Base-by-base conservation (phyloP, 2,329 filamentous ascomycete genomes). In the Xylaria multiplex region DNA sequence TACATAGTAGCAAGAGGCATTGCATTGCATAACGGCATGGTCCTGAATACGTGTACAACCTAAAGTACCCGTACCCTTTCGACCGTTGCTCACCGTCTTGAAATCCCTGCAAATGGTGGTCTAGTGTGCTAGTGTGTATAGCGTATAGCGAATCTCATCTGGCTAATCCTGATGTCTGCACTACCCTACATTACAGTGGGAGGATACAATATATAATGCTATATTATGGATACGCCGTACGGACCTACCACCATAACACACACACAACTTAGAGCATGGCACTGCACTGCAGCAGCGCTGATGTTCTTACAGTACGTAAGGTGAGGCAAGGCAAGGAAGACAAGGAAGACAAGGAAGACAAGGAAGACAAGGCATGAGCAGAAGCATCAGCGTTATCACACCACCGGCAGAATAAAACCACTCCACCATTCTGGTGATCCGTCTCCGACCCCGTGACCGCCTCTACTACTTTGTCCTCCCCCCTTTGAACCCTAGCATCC, bases 371-470 rank as follows among this genome's bases (percentile, higher is more conserved):
- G 27, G 27, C 27, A 45, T 55, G 53, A 30, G 37, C 37, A 40
- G 37, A 40, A 40, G 13, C 37, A 45, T 43, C 22, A 27, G 53
- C 53, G 30, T 43, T 48, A 58, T 66, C 56, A 67, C 59, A 66
- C 64, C 57, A 60, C 56, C 61, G 46, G 52, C 55, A 60, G 59
- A 57, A 64, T 50, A 52, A 56, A 27, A 46, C 46, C 55, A 68
- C 59, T 66, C 63, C 66, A 65, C 62, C 63, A 54, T 40, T 52
- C 16, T 60, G 60, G 54, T 64, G 60, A 69, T 69, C 64, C 43
- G 60, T 52, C 59, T 58, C 60, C 66, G 53, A 37, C 42, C 53
- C 58, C 52, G 64, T 69, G 66, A 69, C 66, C 66, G 66, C 66
- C 59, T 66, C 57, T 40, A 40, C 37, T 40, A 40, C 37, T 55